These are phyloP conservation scores for Fusarium sp. DNA, from an alignment of 2,329 filamentous ascomycete genomes.

Conservation along the genomic window DNA sequence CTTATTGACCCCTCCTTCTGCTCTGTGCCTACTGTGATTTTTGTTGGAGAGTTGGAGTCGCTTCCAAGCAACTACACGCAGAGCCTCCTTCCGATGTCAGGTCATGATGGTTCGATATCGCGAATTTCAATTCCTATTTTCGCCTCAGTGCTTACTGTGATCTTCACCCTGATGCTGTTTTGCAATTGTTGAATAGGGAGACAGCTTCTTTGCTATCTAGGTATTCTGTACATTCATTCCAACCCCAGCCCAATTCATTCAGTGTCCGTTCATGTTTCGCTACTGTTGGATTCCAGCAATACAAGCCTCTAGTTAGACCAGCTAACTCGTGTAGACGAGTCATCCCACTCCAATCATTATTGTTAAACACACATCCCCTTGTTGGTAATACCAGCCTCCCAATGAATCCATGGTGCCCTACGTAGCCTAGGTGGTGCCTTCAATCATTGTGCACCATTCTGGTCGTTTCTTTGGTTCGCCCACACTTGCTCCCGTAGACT, in stretches of 20 bases:
- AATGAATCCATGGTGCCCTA: too few species aligned
- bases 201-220: background rate
- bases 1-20: conserved; percentile 8
- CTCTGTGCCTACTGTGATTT: background rate
- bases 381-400: too few species aligned
- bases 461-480: background rate
- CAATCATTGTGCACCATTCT: too few species aligned
- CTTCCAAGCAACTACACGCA: conserved; percentile 10
- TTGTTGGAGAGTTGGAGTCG: conserved; percentile 6
- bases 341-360: too few species aligned
- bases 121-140: conserved; percentile 21
- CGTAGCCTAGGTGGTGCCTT: too few species aligned
- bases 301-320: too few species aligned
- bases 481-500: background rate
- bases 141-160: background rate
- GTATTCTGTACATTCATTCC: conserved; percentile 5
- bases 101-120: conserved; percentile 44
- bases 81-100: conserved; percentile 34
- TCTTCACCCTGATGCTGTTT: background rate
- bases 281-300: too few species aligned
- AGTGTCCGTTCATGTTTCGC: background rate
- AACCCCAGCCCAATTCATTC: background rate
- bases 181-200: conserved; percentile 10
- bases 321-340: too few species aligned
- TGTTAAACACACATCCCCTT: too few species aligned